Conservation (phyloP, 306 rosid species). For the Luffa acutangula region DNA sequence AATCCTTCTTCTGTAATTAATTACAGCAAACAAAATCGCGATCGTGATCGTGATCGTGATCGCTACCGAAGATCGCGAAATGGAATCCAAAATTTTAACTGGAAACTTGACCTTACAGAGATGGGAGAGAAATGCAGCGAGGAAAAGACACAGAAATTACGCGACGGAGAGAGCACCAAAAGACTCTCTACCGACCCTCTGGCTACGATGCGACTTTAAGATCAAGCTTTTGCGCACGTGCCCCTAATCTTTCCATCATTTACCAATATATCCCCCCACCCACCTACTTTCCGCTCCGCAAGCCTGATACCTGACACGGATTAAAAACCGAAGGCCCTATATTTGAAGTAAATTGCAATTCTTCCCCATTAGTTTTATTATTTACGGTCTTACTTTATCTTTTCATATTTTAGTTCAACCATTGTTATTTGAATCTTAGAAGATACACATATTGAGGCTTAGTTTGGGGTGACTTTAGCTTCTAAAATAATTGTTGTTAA, state of each 20-base stretch:
- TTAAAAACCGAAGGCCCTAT: not conserved
- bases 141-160: constrained; percentile 11
- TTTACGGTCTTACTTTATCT: not conserved
- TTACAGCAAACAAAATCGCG: not conserved
- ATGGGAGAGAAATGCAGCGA: not conserved
- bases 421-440: too few species aligned
- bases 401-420: too few species aligned
- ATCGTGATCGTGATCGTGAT: too few species aligned
- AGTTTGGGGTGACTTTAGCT: too few species aligned
- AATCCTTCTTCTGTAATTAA: too few species aligned
- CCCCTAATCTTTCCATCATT: not conserved
- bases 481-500: too few species aligned
- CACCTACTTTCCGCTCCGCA: not conserved
- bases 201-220: constrained; percentile 5
- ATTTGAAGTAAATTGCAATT: not conserved
- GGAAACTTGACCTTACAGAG: constrained; percentile 22
- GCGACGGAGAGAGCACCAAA: not conserved
- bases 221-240: not conserved
- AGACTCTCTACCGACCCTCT: constrained; percentile 19
- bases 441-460: too few species aligned
- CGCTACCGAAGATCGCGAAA: not conserved
- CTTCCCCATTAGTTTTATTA: not conserved
- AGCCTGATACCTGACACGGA: not conserved
- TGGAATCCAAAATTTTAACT: not conserved
- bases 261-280: not conserved